Conservation (phyloP, 2,329 filamentous ascomycete species). For the Cryphonectria naterciae region DNA sequence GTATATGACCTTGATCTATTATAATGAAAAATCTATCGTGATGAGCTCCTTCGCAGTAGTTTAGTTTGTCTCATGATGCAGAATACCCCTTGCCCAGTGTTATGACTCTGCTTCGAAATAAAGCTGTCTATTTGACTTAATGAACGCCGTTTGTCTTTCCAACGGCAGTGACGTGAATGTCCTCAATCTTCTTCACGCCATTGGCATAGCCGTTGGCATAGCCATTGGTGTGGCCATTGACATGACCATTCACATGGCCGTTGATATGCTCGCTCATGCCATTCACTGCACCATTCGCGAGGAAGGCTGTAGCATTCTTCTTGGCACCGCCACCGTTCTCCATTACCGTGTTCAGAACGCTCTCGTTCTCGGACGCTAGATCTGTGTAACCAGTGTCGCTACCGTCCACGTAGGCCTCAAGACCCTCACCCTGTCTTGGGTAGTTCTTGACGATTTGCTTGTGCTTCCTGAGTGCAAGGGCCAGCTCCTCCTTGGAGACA, state of each 20-base stretch:
- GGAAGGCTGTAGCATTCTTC: conserved; percentile 44
- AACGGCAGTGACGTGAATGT: conserved; percentile 13
- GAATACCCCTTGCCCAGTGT: not conserved
- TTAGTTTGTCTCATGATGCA: not conserved
- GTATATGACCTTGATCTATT: not conserved
- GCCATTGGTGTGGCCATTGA: not conserved
- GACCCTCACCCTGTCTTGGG: conserved; percentile 65
- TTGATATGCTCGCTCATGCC: not conserved
- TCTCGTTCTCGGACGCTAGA: conserved; percentile 42
- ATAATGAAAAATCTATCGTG: not conserved
- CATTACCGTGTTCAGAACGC: conserved; percentile 46
- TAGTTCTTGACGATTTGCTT: conserved; percentile 67
- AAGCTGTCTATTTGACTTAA: conserved; percentile 9
- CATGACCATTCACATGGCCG: not conserved
- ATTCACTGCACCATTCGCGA: conserved; percentile 40
- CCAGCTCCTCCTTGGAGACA: conserved; percentile 64
- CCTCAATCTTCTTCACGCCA: conserved; percentile 8
- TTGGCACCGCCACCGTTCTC: conserved; percentile 41
- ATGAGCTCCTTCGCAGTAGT: not conserved
- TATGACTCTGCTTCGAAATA: not conserved
- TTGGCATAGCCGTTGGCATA: conserved; percentile 16
- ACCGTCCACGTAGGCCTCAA: conserved; percentile 72
- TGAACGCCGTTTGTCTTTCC: conserved; percentile 21
- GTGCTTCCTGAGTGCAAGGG: conserved; percentile 62
- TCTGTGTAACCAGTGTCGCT: conserved; percentile 66